These are phyloP conservation scores for Cucumis cinereus DNA, from an alignment of 306 rosid species.

Conservation along the genomic window DNA sequence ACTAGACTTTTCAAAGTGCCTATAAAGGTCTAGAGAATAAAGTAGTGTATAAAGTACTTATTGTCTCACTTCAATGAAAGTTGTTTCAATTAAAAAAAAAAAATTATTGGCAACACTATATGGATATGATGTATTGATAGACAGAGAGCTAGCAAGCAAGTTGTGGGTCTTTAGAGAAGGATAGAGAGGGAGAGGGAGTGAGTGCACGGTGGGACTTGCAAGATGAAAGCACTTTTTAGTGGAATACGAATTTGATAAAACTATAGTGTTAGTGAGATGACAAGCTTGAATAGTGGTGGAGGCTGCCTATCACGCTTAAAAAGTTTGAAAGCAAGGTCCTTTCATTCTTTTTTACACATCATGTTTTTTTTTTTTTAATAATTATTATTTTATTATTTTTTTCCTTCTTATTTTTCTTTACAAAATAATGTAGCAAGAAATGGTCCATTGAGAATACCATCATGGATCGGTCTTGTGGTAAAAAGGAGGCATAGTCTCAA, in stretches of 20 bases:
- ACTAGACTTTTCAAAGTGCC: constrained; percentile 1
- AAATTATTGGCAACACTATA: not conserved
- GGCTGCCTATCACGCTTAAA: constrained; percentile 8
- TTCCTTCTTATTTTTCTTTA: not conserved
- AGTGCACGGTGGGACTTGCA: constrained; percentile 13
- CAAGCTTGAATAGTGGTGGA: constrained; percentile 2
- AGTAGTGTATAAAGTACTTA: not conserved
- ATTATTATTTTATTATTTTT: too few species aligned
- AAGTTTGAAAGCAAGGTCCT: constrained; percentile 4
- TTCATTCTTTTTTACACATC: not conserved
- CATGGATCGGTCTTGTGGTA: too few species aligned
- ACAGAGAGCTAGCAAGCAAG: not conserved
- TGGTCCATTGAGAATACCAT: not conserved
- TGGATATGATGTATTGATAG: not conserved
- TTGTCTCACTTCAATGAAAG: not conserved
- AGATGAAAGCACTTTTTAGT: not conserved
- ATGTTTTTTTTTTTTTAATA: not conserved
- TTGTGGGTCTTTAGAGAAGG: not conserved
- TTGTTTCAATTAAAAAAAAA: too few species aligned
- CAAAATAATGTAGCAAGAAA: not conserved
- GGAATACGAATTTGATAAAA: not conserved
- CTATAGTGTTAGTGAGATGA: not conserved
- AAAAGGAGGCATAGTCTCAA: too few species aligned
- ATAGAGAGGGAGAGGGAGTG: constrained; percentile 5
- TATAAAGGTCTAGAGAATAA: not conserved